Conservation (phyloP, 2,329 filamentous ascomycete species). For the Ambrosiella cleistominuta region DNA sequence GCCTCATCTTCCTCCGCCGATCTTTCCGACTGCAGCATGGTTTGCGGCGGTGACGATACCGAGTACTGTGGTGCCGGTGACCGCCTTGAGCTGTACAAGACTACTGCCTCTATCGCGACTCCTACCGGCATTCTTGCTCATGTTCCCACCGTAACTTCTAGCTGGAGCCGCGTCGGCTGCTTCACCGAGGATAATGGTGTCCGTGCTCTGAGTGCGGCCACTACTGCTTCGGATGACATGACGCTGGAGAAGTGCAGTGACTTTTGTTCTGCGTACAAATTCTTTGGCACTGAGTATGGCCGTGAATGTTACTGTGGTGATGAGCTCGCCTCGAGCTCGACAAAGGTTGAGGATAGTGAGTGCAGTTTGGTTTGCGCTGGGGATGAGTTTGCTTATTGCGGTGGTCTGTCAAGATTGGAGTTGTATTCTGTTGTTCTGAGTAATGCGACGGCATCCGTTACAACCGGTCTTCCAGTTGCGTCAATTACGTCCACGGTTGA, state of each 20-base stretch:
- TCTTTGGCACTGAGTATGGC: conserved; percentile 18
- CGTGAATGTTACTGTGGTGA: conserved; percentile 20
- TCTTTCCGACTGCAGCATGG: conserved; percentile 22
- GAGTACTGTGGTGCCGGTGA: conserved; percentile 27
- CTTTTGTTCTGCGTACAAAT: conserved; percentile 25
- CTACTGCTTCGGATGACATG: conserved; percentile 20
- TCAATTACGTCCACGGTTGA: neutral
- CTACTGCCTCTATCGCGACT: conserved; percentile 18
- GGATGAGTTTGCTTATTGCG: conserved; percentile 12
- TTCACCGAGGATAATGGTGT: conserved; percentile 20
- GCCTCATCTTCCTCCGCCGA: conserved; percentile 18
- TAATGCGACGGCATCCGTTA: neutral
- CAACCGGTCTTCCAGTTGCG: neutral
- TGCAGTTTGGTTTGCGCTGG: conserved; percentile 14
- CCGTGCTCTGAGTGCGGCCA: conserved; percentile 19
- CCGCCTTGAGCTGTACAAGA: conserved; percentile 27
- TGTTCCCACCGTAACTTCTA: conserved; percentile 21
- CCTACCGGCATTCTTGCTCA: conserved; percentile 19
- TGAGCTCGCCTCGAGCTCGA: conserved; percentile 19
- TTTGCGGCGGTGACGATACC: conserved; percentile 24
- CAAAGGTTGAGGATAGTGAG: conserved; percentile 3
- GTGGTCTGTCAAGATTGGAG: conserved; percentile 15
- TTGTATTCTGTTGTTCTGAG: conserved; percentile 18
- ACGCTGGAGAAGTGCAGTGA: conserved; percentile 24
- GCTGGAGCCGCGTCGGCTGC: conserved; percentile 23